Base-by-base conservation (phyloP, 2,329 filamentous ascomycete species). In the Bertia moriformis region DNA sequence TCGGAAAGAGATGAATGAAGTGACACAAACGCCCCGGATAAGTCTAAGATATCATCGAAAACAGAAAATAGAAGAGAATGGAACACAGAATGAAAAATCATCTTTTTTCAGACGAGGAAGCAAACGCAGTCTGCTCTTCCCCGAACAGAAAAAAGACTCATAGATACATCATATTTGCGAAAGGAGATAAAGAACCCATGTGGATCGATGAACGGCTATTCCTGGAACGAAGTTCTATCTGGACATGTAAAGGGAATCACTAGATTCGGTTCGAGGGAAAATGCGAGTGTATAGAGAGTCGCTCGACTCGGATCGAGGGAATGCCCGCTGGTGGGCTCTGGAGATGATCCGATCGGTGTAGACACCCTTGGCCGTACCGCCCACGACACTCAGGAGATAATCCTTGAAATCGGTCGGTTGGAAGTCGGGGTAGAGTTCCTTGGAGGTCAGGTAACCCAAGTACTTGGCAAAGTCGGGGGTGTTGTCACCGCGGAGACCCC, bases 391-490 rank as follows among this genome's bases (percentile, higher is more conserved):
- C 38, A 57, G 47, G 5, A 63, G 48, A 41, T 59, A 66, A 4
- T 56, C 53, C 41, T 51, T 50, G 45, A 65, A 61, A 14, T 52
- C 51, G 20, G 48, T 58, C 1, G 55, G 56, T 39, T 59, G 43
- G 40, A 71, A 55, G 15, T 70, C 67, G 3, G 69, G 70, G 46
- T 73, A 75, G 18, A 75, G 52, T 14, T 73, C 64, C 45, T 63
- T 65, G 20, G 56, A 60, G 40, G 62, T 56, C 14, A 73, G 42
- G 48, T 74, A 73, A 2, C 69, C 69, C 4, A 76, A 54, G 43
- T 73, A 73, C 38, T 59, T 55, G 10, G 71, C 71, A 43, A 63
- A 58, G 40, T 69, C 63, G 0, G 63, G 66, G 7, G 56, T 65
- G 49, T 73, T 73, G 44, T 78, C 71, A 1, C 62, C 65, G 2